phyloP scores from a whole-genome alignment of 352 stramenopile species.

The Hyphochytrium catenoides region DNA sequence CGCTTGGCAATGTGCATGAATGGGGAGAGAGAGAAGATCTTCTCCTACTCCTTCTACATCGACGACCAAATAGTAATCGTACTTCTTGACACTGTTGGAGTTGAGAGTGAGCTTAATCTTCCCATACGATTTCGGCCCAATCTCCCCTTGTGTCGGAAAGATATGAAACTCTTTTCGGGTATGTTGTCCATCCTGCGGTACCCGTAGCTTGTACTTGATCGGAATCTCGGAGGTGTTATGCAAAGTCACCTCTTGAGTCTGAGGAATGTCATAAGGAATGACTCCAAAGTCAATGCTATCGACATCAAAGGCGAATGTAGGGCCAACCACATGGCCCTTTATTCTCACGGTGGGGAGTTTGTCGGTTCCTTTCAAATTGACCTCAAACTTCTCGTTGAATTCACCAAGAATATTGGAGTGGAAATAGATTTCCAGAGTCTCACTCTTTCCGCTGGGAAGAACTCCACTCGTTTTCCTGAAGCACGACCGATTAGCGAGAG shows the following conservation, averaged over 20 bases:
- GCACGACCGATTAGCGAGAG: no score
- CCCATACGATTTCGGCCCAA: conserved; percentile 54
- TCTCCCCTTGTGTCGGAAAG: conserved; percentile 28
- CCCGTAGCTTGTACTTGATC: conserved; percentile 61
- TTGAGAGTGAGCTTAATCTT: conserved; percentile 64
- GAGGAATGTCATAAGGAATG: conserved; percentile 69
- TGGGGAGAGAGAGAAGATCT: conserved; percentile 59
- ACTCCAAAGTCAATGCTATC: conserved; percentile 71
- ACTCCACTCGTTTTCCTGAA: no score
- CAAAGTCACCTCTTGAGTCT: conserved; percentile 40
- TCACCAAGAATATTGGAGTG: conserved; percentile 58
- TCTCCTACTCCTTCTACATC: conserved; percentile 68
- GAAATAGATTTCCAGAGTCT: conserved; percentile 60
- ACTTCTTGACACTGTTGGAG: conserved; percentile 59
- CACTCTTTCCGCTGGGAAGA: no score
- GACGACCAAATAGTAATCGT: conserved; percentile 73
- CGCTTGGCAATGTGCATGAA: conserved; percentile 63
- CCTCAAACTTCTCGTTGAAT: conserved; percentile 50
- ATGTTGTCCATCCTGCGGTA: conserved; percentile 72
- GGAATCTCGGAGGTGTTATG: conserved; percentile 79
- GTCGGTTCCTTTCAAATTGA: conserved; percentile 59
- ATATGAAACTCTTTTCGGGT: conserved; percentile 70
- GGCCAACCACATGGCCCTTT: conserved; percentile 69
- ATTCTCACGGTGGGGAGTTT: conserved; percentile 49
- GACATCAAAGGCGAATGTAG: conserved; percentile 73